These are phyloP conservation scores for Zygosaccharomyces lentus DNA, from an alignment of 805 yeast species.

Conservation along the genomic window DNA sequence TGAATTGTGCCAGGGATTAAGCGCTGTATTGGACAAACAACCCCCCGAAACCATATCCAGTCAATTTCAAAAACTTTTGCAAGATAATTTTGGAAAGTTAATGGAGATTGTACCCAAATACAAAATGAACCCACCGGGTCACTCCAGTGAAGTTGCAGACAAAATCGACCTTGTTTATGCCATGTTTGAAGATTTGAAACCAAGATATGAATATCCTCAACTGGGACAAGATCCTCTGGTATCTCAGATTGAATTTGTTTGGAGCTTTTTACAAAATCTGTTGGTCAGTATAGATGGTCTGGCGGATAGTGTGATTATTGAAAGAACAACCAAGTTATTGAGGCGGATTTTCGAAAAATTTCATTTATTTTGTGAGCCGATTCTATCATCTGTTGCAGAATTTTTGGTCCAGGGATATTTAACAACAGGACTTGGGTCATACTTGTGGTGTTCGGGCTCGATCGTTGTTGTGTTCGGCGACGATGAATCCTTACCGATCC, in stretches of 20 bases:
- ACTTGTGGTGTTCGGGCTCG: constrained; percentile 84
- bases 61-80: constrained; percentile 64
- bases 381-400: constrained; percentile 61
- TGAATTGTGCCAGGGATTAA: constrained; percentile 86
- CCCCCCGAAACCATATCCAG: constrained; percentile 49
- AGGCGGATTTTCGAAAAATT: constrained; percentile 55
- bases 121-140: constrained; percentile 28
- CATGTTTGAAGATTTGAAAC: constrained; percentile 31
- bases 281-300: constrained; percentile 26
- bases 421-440: constrained; percentile 69
- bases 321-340: constrained; percentile 65
- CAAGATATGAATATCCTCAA: constrained; percentile 30
- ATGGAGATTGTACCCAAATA: constrained; percentile 23
- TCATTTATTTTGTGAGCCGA: constrained; percentile 40
- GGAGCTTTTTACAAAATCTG: constrained; percentile 24
- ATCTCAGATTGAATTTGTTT: constrained; percentile 26
- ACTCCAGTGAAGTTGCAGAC: constrained; percentile 56
- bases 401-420: constrained; percentile 67
- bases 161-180: constrained; percentile 52
- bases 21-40: constrained; percentile 69
- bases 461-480: constrained; percentile 68
- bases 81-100: constrained; percentile 41
- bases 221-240: constrained; percentile 31
- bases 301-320: constrained; percentile 43
- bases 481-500: constrained; percentile 39